A percentile compares a stretch with the other conserved stretches of the same genome.
These are phyloP conservation scores for Rhizodiscina lignyota DNA, from an alignment of 495 filamentous ascomycete species.

Conservation along the genomic window DNA sequence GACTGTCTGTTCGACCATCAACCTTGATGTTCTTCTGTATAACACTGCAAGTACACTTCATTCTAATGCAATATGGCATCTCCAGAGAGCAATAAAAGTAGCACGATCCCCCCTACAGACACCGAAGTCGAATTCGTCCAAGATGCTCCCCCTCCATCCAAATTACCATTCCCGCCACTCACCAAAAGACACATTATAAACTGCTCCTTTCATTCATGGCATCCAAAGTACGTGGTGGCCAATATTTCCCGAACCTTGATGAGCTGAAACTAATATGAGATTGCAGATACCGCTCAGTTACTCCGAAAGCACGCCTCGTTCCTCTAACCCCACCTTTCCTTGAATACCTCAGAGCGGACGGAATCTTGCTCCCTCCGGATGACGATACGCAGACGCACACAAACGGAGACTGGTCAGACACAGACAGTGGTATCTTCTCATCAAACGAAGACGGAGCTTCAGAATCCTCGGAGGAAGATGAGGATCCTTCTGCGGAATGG, in stretches of 20 bases:
- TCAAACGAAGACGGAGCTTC: slow-evolving; percentile 22
- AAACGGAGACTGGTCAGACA: slow-evolving; percentile 15
- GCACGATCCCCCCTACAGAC: too few relatives aligned
- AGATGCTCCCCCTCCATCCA: too few relatives aligned
- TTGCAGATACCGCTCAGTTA: slow-evolving; percentile 54
- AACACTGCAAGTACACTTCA: too few relatives aligned
- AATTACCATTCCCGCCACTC: slow-evolving; percentile 72
- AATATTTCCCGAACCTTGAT: not conserved
- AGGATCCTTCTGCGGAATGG: slow-evolving; percentile 43
- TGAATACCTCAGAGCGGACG: slow-evolving; percentile 78
- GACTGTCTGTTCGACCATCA: too few relatives aligned
- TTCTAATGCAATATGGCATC: too few relatives aligned
- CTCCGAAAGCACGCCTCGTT: slow-evolving; percentile 72
- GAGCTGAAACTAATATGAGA: not conserved
- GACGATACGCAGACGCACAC: slow-evolving; percentile 21
- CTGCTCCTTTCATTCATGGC: slow-evolving; percentile 89
- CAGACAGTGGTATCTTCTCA: slow-evolving; percentile 25
- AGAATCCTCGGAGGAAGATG: slow-evolving; percentile 19
- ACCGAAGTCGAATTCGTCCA: too few relatives aligned
- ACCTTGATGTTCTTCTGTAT: too few relatives aligned
- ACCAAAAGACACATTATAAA: slow-evolving; percentile 74
- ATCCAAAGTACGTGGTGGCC: slow-evolving; percentile 48
- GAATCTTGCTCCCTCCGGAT: slow-evolving; percentile 60
- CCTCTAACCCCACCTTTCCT: slow-evolving; percentile 61
- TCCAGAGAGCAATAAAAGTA: too few relatives aligned